Evolutionary conservation across 2,329 filamentous ascomycete genomes (phyloP).

Genomic region (Nemania abortiva): DNA sequence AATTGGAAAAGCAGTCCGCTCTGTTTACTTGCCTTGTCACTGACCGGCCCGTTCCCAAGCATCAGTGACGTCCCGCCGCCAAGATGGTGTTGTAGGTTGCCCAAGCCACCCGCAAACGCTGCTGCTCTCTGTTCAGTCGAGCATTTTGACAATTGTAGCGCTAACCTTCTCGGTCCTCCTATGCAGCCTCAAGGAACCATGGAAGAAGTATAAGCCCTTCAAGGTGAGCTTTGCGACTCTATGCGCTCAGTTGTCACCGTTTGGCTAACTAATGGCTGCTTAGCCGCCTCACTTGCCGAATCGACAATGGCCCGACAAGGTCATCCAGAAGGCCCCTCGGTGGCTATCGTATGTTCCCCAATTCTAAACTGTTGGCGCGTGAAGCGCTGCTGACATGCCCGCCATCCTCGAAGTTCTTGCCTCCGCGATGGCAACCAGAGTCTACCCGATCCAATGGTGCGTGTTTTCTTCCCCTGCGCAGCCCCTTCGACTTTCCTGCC

Average conservation of each 20-base stretch:
- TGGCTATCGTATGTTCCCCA: constrained; percentile 74
- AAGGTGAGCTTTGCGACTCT: constrained; percentile 7
- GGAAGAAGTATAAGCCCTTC: constrained; percentile 29
- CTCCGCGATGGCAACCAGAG: constrained; percentile 92
- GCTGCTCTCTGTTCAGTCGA: background rate
- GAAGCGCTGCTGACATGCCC: background rate
- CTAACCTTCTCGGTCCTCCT: background rate
- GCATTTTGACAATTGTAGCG: background rate
- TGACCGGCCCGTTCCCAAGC: background rate
- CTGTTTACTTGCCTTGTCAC: background rate
- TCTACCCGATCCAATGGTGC: constrained; percentile 90
- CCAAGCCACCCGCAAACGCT: too few species aligned
- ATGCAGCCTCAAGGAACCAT: constrained; percentile 24
- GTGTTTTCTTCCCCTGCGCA: constrained; percentile 46
- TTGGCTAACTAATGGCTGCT: background rate
- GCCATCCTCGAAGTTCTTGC: constrained; percentile 63
- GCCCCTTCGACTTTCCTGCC: background rate
- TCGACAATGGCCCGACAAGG: constrained; percentile 86
- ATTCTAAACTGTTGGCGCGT: background rate
- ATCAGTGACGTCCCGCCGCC: background rate
- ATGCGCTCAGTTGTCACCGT: background rate
- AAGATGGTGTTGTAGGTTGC: constrained; percentile 22
- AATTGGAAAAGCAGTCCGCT: background rate
- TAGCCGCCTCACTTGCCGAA: constrained; percentile 65
- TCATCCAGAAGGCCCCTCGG: constrained; percentile 82